These are phyloP conservation scores for Crucibulum cyathiforme DNA, from an alignment of 1,284 basidiomycete genomes.

Conservation along the genomic window DNA sequence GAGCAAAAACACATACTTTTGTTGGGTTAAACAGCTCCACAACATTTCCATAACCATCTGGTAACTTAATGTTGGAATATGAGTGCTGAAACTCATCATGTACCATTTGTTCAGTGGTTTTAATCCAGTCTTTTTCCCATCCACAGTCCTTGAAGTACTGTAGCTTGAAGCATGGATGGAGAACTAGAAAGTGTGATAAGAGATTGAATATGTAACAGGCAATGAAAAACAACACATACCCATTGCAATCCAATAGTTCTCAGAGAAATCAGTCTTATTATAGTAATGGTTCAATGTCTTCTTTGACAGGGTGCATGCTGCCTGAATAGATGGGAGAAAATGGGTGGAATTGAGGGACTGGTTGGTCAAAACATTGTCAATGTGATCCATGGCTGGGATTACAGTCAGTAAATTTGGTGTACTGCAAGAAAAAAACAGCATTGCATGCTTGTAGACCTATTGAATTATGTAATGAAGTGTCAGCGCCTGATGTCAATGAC, in stretches of 20 bases:
- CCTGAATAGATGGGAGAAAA: conserved; percentile 13
- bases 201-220: not conserved
- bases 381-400: conserved; percentile 35
- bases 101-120: not conserved
- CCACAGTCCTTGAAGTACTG: conserved; percentile 13
- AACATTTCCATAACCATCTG: not conserved
- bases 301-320: conserved; percentile 22
- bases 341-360: not conserved
- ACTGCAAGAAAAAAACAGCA: conserved; percentile 23
- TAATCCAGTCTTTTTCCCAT: conserved; percentile 15
- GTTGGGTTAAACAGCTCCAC: not conserved
- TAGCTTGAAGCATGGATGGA: conserved; percentile 13
- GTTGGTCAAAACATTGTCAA: conserved; percentile 15
- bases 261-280: conserved; percentile 24
- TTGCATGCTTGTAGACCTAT: conserved; percentile 25
- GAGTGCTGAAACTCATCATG: not conserved
- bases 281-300: conserved; percentile 35
- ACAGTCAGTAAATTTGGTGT: conserved; percentile 26
- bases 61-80: not conserved
- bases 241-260: conserved; percentile 26
- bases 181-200: conserved; percentile 6
- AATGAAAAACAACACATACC: conserved; percentile 7
- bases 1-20: not conserved
- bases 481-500: too few species aligned
- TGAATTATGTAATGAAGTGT: too few species aligned